phyloP scores from a whole-genome alignment of 2,329 filamentous ascomycete genomes.

The Penicillium sp. region DNA sequence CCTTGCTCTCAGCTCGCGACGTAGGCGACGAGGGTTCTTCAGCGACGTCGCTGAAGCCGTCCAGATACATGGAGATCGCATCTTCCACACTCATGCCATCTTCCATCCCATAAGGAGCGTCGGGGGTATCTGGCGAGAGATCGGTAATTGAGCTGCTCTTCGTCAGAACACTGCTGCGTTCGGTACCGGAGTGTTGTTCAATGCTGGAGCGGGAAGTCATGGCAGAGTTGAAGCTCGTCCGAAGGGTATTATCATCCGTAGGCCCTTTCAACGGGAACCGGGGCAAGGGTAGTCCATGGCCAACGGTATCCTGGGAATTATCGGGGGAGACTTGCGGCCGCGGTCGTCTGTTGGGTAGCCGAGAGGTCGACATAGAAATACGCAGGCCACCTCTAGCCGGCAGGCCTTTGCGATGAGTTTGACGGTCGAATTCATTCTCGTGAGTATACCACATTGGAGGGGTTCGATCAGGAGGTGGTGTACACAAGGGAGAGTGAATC shows the following conservation, averaged over 20 bases:
- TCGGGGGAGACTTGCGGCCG: slow-evolving; percentile 33
- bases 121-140: slow-evolving; percentile 62
- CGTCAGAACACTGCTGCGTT: slow-evolving; percentile 79
- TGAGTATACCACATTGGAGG: slow-evolving; percentile 22
- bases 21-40: slow-evolving; percentile 42
- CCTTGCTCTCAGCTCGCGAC: slow-evolving; percentile 38
- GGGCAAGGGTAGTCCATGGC: slow-evolving; percentile 34
- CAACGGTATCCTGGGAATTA: slow-evolving; percentile 28
- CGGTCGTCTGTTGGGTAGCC: slow-evolving; percentile 36
- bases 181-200: slow-evolving; percentile 66
- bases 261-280: slow-evolving; percentile 38
- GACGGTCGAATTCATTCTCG: slow-evolving; percentile 32
- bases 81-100: slow-evolving; percentile 63
- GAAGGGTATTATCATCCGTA: slow-evolving; percentile 44
- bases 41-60: slow-evolving; percentile 57
- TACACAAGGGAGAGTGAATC: slow-evolving; percentile 29
- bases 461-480: slow-evolving; percentile 26
- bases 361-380: slow-evolving; percentile 44
- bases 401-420: slow-evolving; percentile 32
- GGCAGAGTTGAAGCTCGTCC: slow-evolving; percentile 63
- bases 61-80: slow-evolving; percentile 63
- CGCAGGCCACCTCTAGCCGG: slow-evolving; percentile 36
- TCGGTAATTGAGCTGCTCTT: slow-evolving; percentile 76
- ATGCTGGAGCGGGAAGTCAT: slow-evolving; percentile 64
- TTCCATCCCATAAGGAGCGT: slow-evolving; percentile 62